A percentile compares a stretch with the other conserved stretches of the same genome.
Evolutionary conservation across 805 yeast species (phyloP).

Genomic region (Nakazawaea anatomiae): DNA sequence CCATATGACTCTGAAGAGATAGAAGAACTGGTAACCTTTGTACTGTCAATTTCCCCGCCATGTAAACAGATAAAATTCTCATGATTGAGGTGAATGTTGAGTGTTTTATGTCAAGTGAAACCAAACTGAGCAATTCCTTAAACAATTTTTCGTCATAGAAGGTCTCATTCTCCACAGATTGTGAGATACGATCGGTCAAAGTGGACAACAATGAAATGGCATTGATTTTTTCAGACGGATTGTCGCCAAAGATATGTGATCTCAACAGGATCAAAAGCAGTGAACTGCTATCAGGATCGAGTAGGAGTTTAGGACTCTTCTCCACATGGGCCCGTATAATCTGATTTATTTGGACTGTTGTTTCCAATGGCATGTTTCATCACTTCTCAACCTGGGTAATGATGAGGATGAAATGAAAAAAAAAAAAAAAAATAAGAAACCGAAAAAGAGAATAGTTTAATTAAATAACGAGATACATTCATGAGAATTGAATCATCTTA

Average conservation of each 20-base stretch:
- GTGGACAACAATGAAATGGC: conserved; percentile 49
- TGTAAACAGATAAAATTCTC: conserved; percentile 23
- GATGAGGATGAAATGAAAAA: too few species aligned
- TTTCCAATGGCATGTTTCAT: not conserved
- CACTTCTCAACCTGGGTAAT: too few species aligned
- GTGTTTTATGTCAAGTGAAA: conserved; percentile 34
- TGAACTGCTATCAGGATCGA: not conserved
- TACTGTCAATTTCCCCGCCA: conserved; percentile 18
- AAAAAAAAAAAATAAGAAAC: too few species aligned
- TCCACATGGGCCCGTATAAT: conserved; percentile 1
- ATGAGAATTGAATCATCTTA: too few species aligned
- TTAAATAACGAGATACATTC: too few species aligned
- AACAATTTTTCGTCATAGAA: conserved; percentile 36
- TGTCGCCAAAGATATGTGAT: conserved; percentile 36
- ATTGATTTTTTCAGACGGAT: conserved; percentile 45
- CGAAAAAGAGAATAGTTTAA: too few species aligned
- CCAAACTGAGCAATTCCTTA: conserved; percentile 33
- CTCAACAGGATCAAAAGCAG: conserved; percentile 20
- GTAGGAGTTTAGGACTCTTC: conserved; percentile 2
- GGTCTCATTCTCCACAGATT: conserved; percentile 25
- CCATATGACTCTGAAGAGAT: conserved; percentile 5
- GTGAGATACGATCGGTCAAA: conserved; percentile 41
- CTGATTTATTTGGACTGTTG: conserved; percentile 3
- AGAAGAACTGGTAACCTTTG: conserved; percentile 10
- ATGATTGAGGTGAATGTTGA: conserved; percentile 41